Conservation (phyloP, 768 basidiomycete species). For the Megacollybia marginata region DNA sequence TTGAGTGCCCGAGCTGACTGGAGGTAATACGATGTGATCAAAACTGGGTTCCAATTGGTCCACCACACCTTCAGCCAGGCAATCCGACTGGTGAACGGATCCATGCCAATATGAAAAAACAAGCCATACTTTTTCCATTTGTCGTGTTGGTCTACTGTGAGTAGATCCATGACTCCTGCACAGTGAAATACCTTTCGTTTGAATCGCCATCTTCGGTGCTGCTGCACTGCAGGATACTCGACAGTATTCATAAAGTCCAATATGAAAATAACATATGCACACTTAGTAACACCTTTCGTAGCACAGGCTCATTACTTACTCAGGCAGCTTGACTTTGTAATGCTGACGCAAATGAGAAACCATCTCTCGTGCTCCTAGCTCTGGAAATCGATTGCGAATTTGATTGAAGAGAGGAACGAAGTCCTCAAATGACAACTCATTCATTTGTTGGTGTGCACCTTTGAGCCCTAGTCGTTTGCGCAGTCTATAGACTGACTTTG, state of each 20-base stretch:
- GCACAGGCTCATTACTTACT: slow-evolving; percentile 6
- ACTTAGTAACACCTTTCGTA: too few species aligned
- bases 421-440: not conserved
- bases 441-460: slow-evolving; percentile 6
- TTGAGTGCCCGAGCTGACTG: slow-evolving; percentile 8
- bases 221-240: slow-evolving; percentile 8
- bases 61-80: slow-evolving; percentile 27
- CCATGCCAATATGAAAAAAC: slow-evolving; percentile 17
- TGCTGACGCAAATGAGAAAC: not conserved
- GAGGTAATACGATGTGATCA: slow-evolving; percentile 19
- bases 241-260: not conserved
- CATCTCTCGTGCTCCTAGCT: slow-evolving; percentile 5
- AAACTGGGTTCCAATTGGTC: slow-evolving; percentile 20
- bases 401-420: slow-evolving; percentile 1
- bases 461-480: slow-evolving; percentile 3
- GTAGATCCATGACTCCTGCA: slow-evolving; percentile 22
- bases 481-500: slow-evolving; percentile 1
- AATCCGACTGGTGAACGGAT: slow-evolving; percentile 18
- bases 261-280: slow-evolving; percentile 1
- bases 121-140: slow-evolving; percentile 24
- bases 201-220: slow-evolving; percentile 6
- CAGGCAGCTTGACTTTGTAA: slow-evolving; percentile 7
- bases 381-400: slow-evolving; percentile 4
- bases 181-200: slow-evolving; percentile 17
- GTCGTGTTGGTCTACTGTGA: slow-evolving; percentile 30